Base-by-base conservation (phyloP, 2,329 filamentous ascomycete species). In the Colletotrichum sp. region DNA sequence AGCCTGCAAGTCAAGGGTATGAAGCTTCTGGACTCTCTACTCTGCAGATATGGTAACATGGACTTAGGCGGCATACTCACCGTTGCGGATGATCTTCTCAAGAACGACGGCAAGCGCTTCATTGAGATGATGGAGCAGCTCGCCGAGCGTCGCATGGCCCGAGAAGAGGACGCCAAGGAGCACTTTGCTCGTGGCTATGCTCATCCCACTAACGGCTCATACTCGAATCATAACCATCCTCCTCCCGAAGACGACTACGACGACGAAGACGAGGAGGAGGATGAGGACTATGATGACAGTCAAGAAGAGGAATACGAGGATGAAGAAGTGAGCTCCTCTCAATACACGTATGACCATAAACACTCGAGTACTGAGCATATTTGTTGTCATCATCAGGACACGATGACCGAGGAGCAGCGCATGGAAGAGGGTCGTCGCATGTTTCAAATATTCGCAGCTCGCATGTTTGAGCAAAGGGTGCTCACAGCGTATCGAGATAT, bases 111-210 rank as follows among this genome's bases (percentile, higher is more conserved):
- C 82, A 98, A 98, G 86, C 98, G 98, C 83, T 99, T 99, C 88
- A 99, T 99, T 86, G 97, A 99, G 85, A 99, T 99, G 97, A 99
- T 99, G 97, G 97, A 99, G 85, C 96, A 99, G 87, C 91, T 99
- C 81, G 97, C 97, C 49, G 97, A 99, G 87, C 95, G 96, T 81
- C 93, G 97, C 81, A 98, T 99, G 96, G 95, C 96, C 83, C 94
- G 97, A 80, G 96, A 99, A 88, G 96, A 97, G 86, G 96, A 98
- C 83, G 95, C 95, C 67, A 93, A 93, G 77, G 89, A 92, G 79
- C 89, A 91, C 80, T 89, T 93, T 82, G 89, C 93, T 72, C 90
- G 91, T 78, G 89, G 90, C 82, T 91, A 89, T 73, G 85, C 85
- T 79, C 90, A 91, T 82, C 85, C 84, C 49, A 84, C 91, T 77